phyloP scores from a whole-genome alignment of 768 basidiomycete species.

The Boletus rubescentipes region DNA sequence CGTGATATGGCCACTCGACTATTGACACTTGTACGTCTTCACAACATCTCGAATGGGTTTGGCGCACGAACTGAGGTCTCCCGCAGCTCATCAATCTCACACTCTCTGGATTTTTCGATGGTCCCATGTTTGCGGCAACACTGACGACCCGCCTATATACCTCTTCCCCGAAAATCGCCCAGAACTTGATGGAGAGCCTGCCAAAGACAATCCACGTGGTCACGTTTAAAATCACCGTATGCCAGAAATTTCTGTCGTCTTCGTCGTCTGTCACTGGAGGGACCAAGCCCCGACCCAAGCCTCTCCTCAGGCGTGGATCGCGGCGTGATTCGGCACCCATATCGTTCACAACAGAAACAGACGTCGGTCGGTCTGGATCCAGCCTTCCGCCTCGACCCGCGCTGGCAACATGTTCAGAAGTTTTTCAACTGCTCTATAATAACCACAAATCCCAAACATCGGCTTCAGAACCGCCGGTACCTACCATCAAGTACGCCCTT shows the following conservation, averaged over 20 bases:
- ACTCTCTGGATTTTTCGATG: constrained; percentile 38
- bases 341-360: constrained; percentile 7
- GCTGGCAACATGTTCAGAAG: constrained; percentile 25
- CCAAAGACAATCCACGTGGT: constrained; percentile 35
- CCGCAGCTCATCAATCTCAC: constrained; percentile 42
- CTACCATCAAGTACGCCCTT: constrained; percentile 39
- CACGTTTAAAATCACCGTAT: constrained; percentile 44
- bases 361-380: constrained; percentile 19
- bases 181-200: constrained; percentile 39
- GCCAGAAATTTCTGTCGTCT: constrained; percentile 39
- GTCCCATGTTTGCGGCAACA: constrained; percentile 35
- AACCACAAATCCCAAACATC: constrained; percentile 6
- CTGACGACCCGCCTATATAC: constrained; percentile 37
- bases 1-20: constrained; percentile 37
- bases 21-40: constrained; percentile 29
- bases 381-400: constrained; percentile 25
- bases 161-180: constrained; percentile 27
- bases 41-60: neutral
- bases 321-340: constrained; percentile 6
- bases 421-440: constrained; percentile 27
- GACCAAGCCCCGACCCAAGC: constrained; percentile 32
- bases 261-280: constrained; percentile 12
- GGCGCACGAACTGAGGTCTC: neutral
- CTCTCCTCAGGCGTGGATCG: constrained; percentile 30
- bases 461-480: constrained; percentile 8